Conservation (phyloP, 768 basidiomycete genomes). For the Mycena alexandri region DNA sequence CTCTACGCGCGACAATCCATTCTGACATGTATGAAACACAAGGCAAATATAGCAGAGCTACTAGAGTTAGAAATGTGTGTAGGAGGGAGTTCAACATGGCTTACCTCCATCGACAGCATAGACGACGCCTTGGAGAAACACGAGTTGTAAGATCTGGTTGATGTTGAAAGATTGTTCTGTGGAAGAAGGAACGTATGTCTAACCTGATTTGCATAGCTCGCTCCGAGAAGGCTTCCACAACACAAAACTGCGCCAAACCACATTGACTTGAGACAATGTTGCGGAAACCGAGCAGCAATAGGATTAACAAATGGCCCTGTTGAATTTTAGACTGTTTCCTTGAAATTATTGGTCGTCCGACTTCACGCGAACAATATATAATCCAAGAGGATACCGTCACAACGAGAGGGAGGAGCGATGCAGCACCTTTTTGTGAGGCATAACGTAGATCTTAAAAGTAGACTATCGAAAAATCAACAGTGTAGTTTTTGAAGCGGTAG, state of each 20-base stretch:
- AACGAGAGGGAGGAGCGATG: conserved; percentile 44
- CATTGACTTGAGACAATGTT: conserved; percentile 36
- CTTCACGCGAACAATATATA: conserved; percentile 32
- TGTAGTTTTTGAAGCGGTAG: no score
- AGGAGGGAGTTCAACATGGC: no score
- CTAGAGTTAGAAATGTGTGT: no score
- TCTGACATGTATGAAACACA: conserved; percentile 46
- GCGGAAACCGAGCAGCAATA: conserved; percentile 42
- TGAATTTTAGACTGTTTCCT: background rate
- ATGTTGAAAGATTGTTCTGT: no score
- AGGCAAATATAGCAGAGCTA: conserved; percentile 44
- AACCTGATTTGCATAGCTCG: conserved; percentile 47
- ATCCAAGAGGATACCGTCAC: conserved; percentile 44
- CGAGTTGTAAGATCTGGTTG: conserved; percentile 36
- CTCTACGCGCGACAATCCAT: conserved; percentile 48
- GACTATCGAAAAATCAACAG: conserved; percentile 2
- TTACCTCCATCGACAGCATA: conserved; percentile 46
- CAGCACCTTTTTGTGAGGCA: conserved; percentile 39
- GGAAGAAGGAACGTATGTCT: no score
- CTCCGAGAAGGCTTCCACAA: conserved; percentile 40
- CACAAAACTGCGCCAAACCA: conserved; percentile 43
- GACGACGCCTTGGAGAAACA: conserved; percentile 44
- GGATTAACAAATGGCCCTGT: conserved; percentile 35
- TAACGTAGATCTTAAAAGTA: conserved; percentile 44
- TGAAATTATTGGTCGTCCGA: no score